These are phyloP conservation scores for Coffea canephora DNA, from an alignment of 257 asterid genomes.

Conservation along the genomic window DNA sequence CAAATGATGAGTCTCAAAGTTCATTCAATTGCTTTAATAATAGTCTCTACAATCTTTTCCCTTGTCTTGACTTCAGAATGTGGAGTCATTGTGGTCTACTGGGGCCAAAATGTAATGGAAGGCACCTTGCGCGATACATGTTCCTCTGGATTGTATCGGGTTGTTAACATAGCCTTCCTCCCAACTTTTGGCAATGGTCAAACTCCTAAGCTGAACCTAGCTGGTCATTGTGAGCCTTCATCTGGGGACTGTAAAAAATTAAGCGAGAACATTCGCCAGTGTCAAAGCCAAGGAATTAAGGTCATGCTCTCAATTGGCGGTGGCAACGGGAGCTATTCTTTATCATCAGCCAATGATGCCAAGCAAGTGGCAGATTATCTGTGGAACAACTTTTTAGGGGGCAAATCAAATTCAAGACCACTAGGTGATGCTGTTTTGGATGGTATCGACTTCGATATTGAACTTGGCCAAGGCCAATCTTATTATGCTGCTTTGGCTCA, in stretches of 20 bases:
- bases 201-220: conserved; percentile 15
- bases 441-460: conserved; percentile 1
- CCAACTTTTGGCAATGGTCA: conserved; percentile 12
- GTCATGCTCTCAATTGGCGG: conserved; percentile 6
- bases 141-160: background rate
- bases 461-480: background rate
- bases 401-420: conserved; percentile 1
- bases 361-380: conserved; percentile 7
- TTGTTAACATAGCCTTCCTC: conserved; percentile 14
- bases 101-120: conserved; percentile 14
- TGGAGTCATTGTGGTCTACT: conserved; percentile 9
- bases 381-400: conserved; percentile 16
- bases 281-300: conserved; percentile 13
- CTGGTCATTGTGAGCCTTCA: conserved; percentile 12
- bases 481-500: conserved; percentile 9
- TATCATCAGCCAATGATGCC: conserved; percentile 4
- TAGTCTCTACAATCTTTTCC: background rate
- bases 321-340: background rate
- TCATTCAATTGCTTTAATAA: background rate
- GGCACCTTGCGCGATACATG: background rate
- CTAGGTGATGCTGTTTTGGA: conserved; percentile 1
- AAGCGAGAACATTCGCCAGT: background rate
- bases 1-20: background rate
- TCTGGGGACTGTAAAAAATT: background rate
- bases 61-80: conserved; percentile 1